Base-by-base conservation (phyloP, 208 protist species). In the Lotmaria passim region DNA sequence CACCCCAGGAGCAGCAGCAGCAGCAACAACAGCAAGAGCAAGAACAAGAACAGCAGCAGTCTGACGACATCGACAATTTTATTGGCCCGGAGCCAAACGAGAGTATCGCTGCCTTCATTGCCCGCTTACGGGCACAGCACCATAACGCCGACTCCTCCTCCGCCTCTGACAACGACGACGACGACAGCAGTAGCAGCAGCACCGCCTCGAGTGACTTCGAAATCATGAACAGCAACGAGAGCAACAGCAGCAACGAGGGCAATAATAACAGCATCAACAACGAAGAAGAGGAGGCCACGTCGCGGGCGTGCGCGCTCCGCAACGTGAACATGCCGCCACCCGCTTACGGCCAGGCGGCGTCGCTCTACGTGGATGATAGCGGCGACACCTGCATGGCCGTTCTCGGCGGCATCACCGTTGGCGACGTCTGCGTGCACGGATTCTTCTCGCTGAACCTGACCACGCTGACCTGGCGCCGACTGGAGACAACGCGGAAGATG, bases 311-410 rank as follows among this genome's bases (percentile, higher is more conserved):
- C 19, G 39, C 58, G 46, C 7, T 8, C 38, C 39, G 21, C 11
- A 51, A 41, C 61, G 3, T 10, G 19, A 43, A 47, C 30, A 75
- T 85, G 70, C 86, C 86, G 21, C 73, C 66, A 17, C 76, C 73
- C 17, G 86, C 82, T 30, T 91, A 87, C 69, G 86, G 86, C 0
- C 86, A 91, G 46, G 75, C 78, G 30, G 86, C 73, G 1, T 30
- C 68, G 0, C 55, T 87, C 21, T 81, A 61, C 47, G 14, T 24
- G 17, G 50, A 76, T 31, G 46, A 44, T 17, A 66, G 36, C 12
- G 66, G 73, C 7, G 62, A 78, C 30, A 66, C 56, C 17, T 82
- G 69, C 74, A 66, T 90, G 44, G 79, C 78, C 44, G 59, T 90
- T 7, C 61, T 81, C 30, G 85, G 85, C 23, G 85, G 85, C 56